phyloP scores from a whole-genome alignment of 2,329 filamentous ascomycete genomes.

The Ascochyta clinopodiicola region DNA sequence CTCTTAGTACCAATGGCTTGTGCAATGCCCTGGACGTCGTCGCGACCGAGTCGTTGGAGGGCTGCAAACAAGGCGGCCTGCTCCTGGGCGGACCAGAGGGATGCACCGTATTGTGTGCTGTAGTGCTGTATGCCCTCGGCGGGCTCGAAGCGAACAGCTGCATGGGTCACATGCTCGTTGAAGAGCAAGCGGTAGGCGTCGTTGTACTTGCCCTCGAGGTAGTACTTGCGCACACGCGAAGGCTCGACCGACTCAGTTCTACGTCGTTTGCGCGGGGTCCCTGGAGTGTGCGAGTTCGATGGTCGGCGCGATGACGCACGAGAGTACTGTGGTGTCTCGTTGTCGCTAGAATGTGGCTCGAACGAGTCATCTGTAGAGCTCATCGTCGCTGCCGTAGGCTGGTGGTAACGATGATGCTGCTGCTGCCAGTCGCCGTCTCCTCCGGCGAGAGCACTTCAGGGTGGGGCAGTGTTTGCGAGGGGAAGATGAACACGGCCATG shows the following conservation, averaged over 20 bases:
- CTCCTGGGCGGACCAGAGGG: constrained; percentile 73
- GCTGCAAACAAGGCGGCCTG: constrained; percentile 74
- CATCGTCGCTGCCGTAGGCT: constrained; percentile 11
- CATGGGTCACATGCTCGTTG: constrained; percentile 38
- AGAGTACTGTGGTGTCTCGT: constrained; percentile 1
- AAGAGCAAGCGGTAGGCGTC: constrained; percentile 50
- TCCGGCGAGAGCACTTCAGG: neutral
- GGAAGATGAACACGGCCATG: constrained; percentile 15
- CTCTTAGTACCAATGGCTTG: constrained; percentile 72
- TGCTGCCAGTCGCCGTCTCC: neutral
- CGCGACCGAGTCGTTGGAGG: constrained; percentile 68
- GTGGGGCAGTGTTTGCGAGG: neutral
- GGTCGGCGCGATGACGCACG: constrained; percentile 18
- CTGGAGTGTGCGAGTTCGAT: constrained; percentile 18
- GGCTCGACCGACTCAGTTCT: constrained; percentile 28
- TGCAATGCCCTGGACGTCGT: constrained; percentile 69
- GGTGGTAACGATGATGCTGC: too few species aligned
- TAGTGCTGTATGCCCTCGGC: constrained; percentile 19
- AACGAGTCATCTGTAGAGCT: constrained; percentile 23
- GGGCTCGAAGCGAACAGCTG: constrained; percentile 25
- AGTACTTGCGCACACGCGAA: constrained; percentile 24
- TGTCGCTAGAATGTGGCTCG: constrained; percentile 6
- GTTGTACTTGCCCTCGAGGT: constrained; percentile 53
- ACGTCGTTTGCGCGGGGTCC: constrained; percentile 34
- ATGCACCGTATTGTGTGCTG: constrained; percentile 70